Evolutionary conservation across 148 eudicot genomes (phyloP), one percentile per base, ranked within the genome.

Genomic region (Spergularia marina): DNA sequence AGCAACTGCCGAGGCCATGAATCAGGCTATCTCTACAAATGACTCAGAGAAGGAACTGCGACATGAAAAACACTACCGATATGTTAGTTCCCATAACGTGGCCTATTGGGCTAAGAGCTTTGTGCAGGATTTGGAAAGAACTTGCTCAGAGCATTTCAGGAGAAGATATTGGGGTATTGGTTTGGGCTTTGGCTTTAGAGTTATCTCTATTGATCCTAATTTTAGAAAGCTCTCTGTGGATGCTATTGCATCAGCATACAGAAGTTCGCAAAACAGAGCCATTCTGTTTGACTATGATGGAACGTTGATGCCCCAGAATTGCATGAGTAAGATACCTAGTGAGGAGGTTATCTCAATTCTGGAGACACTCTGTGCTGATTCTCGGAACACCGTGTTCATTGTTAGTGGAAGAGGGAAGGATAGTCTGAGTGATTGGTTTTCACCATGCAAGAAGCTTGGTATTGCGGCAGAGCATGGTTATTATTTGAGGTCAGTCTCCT

Each of bases 381-480:
- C 81, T 57, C 77, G 77, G 73, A 83, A 83, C 36, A 73, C 78
- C 9, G 74, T 83, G 56, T 80, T 83, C 52, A 83, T 83, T 59
- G 86, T 83, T 23, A 83, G 86, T 77, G 86, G 86, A 70, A 76
- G 86, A 74, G 86, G 81, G 53, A 80, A 60, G 86, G 81, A 80
- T 20, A 83, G 78, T 70, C 71, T 83, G 73, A 77, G 86, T 65
- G n/a, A 58, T 49, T 83, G 86, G 83, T 83, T 83, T 66, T 80
- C 83, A 68, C 78, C 86, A 6, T 83, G 86, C 81, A 74, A 80
- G 78, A 76, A 80, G 72, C 80, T 83, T 41, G 86, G 86, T 60
- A 80, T 83, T 74, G 86, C 86, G 16, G 86, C 86, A 34, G 86
- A 83, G 81, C 86, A 83, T 70, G 86, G 86, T 17, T 83, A 76